Percentiles rank a stretch among this genome's conserved stretches.
Conservation (phyloP, 1,139 yeast genomes). For the Lodderomyces jiufengensis region DNA sequence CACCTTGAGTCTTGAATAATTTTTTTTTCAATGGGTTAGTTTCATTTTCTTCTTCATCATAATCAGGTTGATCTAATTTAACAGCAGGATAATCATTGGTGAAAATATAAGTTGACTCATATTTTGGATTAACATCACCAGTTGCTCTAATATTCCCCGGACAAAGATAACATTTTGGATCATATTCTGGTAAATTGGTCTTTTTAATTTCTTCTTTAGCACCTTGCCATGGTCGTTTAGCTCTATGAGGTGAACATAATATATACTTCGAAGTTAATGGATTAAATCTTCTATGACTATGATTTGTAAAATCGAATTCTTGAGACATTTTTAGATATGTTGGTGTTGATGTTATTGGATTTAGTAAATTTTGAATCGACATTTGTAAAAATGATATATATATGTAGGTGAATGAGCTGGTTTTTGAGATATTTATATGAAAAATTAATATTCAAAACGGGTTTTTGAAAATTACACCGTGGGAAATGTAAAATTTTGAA, state of each 20-base stretch:
- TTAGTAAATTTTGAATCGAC: slow-evolving; percentile 21
- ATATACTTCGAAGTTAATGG: slow-evolving; percentile 64
- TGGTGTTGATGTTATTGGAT: slow-evolving; percentile 21
- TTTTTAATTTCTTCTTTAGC: slow-evolving; percentile 54
- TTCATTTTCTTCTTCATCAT: slow-evolving; percentile 17
- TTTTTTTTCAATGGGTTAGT: slow-evolving; percentile 31
- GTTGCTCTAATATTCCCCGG: slow-evolving; percentile 70
- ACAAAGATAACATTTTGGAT: slow-evolving; percentile 67
- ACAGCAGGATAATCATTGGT: slow-evolving; percentile 74
- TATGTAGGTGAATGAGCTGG: too few species aligned
- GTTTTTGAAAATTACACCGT: too few species aligned
- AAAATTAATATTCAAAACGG: too few species aligned
- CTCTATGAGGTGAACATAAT: slow-evolving; percentile 72
- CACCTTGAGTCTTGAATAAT: slow-evolving; percentile 56
- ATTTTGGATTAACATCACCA: slow-evolving; percentile 61
- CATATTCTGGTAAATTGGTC: slow-evolving; percentile 50
- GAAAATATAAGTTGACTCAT: slow-evolving; percentile 56
- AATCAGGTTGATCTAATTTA: slow-evolving; percentile 52
- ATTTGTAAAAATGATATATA: slow-evolving; percentile 4
- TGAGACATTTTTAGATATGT: slow-evolving; percentile 22
- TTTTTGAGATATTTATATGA: too few species aligned
- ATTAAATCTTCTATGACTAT: slow-evolving; percentile 67
- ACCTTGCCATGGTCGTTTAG: slow-evolving; percentile 82
- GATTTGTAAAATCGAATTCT: slow-evolving; percentile 48
- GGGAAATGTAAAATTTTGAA: too few species aligned